Evolutionary conservation across 2,329 filamentous ascomycete species (phyloP).

Genomic region (Alternaria angustiovoidea): DNA sequence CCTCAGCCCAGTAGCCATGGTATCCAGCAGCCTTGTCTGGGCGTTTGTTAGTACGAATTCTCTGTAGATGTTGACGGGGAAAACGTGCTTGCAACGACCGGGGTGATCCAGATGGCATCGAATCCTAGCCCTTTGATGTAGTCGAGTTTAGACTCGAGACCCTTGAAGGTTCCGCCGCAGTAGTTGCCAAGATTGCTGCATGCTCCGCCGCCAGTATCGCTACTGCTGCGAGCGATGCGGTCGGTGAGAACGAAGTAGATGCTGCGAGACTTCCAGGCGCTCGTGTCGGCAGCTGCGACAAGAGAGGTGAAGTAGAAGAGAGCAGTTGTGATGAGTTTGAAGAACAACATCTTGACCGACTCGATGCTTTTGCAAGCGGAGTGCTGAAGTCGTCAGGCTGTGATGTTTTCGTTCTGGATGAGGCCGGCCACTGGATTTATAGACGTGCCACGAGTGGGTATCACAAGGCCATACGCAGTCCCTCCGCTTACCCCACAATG

Average conservation of each 20-base stretch:
- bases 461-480: neutral
- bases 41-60: neutral
- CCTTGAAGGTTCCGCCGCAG: slow-evolving; percentile 62
- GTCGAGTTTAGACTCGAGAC: slow-evolving; percentile 58
- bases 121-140: slow-evolving; percentile 62
- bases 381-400: slow-evolving; percentile 7
- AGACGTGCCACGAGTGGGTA: slow-evolving; percentile 7
- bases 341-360: slow-evolving; percentile 27
- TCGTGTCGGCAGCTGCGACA: slow-evolving; percentile 40
- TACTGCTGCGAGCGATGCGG: slow-evolving; percentile 45
- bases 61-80: neutral
- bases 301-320: slow-evolving; percentile 28
- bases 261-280: slow-evolving; percentile 48
- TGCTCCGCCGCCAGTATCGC: slow-evolving; percentile 40
- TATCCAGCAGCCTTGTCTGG: slow-evolving; percentile 56
- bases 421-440: slow-evolving; percentile 14
- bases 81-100: slow-evolving; percentile 42
- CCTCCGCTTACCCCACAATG: slow-evolving; percentile 2
- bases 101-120: slow-evolving; percentile 59
- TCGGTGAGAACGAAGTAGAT: slow-evolving; percentile 51
- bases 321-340: slow-evolving; percentile 14
- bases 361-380: neutral
- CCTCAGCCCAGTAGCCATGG: slow-evolving; percentile 60
- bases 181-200: slow-evolving; percentile 50
- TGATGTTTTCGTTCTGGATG: slow-evolving; percentile 3